These are phyloP conservation scores for Domatiomyces catenatus DNA, from an alignment of 2,329 filamentous ascomycete genomes.

Conservation along the genomic window DNA sequence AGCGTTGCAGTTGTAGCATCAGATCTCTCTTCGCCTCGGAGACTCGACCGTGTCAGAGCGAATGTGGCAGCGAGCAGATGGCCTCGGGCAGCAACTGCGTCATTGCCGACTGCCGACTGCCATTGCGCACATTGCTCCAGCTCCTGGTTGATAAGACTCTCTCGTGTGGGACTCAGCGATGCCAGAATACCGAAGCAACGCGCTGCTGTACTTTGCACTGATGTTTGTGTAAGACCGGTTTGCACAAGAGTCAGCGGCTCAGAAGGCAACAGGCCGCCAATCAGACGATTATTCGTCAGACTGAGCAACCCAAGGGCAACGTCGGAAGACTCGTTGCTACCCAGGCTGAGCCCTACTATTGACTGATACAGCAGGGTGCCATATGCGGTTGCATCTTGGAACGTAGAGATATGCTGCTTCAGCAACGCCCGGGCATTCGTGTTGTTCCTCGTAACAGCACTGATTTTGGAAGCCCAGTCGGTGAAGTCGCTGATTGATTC, in stretches of 20 bases:
- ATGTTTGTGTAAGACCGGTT: constrained; percentile 22
- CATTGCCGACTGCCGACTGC: constrained; percentile 44
- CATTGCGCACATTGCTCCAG: constrained; percentile 25
- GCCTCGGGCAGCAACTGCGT: constrained; percentile 45
- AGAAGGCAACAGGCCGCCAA: constrained; percentile 30
- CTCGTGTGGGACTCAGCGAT: constrained; percentile 38
- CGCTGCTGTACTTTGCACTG: constrained; percentile 50
- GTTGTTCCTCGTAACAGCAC: constrained; percentile 56
- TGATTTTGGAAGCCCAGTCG: constrained; percentile 72
- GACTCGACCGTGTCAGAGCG: constrained; percentile 41
- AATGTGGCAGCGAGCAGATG: constrained; percentile 44
- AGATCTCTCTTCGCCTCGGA: constrained; percentile 24
- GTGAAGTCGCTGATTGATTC: constrained; percentile 46
- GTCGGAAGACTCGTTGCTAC: constrained; percentile 31
- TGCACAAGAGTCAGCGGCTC: background rate
- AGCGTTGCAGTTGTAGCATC: constrained; percentile 8
- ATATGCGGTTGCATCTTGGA: background rate
- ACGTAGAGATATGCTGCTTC: background rate
- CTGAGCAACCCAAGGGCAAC: constrained; percentile 41
- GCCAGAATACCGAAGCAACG: constrained; percentile 61
- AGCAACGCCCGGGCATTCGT: constrained; percentile 41
- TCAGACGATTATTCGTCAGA: constrained; percentile 36
- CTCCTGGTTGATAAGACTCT: constrained; percentile 2
- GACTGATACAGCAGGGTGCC: constrained; percentile 27
- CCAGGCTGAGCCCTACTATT: constrained; percentile 29